A percentile compares a stretch with the other conserved stretches of the same genome.
Evolutionary conservation across 208 protist species (phyloP).

Genomic region (Trypanosoma scelopori): DNA sequence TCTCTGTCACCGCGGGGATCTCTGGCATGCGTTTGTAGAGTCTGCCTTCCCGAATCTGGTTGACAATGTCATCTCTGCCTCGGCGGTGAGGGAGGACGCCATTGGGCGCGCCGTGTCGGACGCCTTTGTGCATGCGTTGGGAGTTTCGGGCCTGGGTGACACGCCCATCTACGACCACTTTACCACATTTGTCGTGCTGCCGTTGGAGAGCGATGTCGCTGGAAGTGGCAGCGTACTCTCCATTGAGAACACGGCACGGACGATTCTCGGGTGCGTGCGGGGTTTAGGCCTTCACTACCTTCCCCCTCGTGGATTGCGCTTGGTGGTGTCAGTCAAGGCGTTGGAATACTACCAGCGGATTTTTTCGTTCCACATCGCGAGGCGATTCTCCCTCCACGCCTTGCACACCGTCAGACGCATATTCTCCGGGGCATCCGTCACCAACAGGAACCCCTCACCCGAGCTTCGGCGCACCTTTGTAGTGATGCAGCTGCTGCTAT

Average conservation of each 20-base stretch:
- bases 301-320: conserved; percentile 44
- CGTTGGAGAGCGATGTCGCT: conserved; percentile 13
- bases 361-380: conserved; percentile 60
- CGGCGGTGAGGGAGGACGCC: conserved; percentile 12
- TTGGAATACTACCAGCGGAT: conserved; percentile 77
- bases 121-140: conserved; percentile 35
- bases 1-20: conserved; percentile 80
- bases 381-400: conserved; percentile 64
- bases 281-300: conserved; percentile 50
- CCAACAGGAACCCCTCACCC: conserved; percentile 51
- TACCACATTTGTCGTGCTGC: conserved; percentile 21
- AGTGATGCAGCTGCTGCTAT: conserved; percentile 66
- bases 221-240: conserved; percentile 23
- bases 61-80: conserved; percentile 17
- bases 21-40: conserved; percentile 83
- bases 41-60: conserved; percentile 34
- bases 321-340: conserved; percentile 69
- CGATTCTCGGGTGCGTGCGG: conserved; percentile 45
- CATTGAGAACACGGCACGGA: conserved; percentile 54
- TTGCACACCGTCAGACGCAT: conserved; percentile 51
- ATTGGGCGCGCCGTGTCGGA: conserved; percentile 32
- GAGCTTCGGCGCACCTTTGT: conserved; percentile 65
- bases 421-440: conserved; percentile 61
- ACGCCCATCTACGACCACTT: conserved; percentile 28
- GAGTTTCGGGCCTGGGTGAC: conserved; percentile 35